These are phyloP conservation scores for Filobasidium uniguttulatum DNA, from an alignment of 1,284 basidiomycete species.

Conservation along the genomic window DNA sequence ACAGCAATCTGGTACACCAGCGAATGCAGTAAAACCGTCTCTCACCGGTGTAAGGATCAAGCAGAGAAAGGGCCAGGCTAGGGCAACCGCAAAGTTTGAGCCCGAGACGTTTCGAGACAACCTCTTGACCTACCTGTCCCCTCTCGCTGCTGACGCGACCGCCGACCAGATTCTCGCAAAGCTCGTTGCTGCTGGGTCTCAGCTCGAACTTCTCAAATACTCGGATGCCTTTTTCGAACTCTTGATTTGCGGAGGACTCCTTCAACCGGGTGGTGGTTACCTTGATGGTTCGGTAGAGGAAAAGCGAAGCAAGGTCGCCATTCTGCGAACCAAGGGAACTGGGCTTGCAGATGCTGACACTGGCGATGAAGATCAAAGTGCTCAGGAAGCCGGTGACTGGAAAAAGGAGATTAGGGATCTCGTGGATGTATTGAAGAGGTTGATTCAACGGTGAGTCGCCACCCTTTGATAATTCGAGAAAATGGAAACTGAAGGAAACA, in stretches of 20 bases:
- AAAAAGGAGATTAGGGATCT: slow-evolving; percentile 61
- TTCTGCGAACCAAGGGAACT: slow-evolving; percentile 53
- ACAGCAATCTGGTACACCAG: no score
- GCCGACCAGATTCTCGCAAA: slow-evolving; percentile 45
- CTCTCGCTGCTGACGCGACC: slow-evolving; percentile 61
- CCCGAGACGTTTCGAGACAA: slow-evolving; percentile 74
- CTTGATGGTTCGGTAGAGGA: slow-evolving; percentile 62
- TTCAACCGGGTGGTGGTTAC: slow-evolving; percentile 87
- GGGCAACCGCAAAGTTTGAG: slow-evolving; percentile 44
- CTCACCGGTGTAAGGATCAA: slow-evolving; percentile 39
- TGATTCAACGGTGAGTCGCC: slow-evolving; percentile 64
- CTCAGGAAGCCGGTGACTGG: slow-evolving; percentile 18
- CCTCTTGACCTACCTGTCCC: slow-evolving; percentile 83
- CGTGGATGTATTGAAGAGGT: slow-evolving; percentile 82
- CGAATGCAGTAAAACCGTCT: no score
- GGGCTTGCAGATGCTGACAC: slow-evolving; percentile 23
- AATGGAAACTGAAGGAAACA: no score
- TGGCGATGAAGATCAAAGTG: slow-evolving; percentile 18
- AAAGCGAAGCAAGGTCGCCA: slow-evolving; percentile 63
- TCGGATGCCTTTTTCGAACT: slow-evolving; percentile 90
- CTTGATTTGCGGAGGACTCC: slow-evolving; percentile 79
- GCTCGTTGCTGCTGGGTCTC: slow-evolving; percentile 76
- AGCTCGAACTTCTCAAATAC: slow-evolving; percentile 90
- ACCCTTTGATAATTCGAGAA: neutral
- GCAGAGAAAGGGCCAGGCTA: slow-evolving; percentile 39